These are phyloP conservation scores for Skeletonema menzelii DNA, from an alignment of 108 stramenopile species.

Conservation along the genomic window DNA sequence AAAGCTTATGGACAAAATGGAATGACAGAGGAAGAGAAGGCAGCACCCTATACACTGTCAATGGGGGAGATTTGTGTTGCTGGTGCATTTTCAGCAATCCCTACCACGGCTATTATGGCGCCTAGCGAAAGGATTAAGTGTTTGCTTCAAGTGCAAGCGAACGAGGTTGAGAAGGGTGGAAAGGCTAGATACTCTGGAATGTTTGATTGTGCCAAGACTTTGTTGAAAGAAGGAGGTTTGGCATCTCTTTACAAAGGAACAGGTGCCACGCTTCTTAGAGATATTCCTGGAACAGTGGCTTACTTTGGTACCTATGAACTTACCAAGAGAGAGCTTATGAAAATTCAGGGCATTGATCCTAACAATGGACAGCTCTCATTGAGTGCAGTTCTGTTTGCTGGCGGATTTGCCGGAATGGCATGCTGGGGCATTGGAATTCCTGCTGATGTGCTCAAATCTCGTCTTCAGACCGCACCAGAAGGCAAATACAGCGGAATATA, in stretches of 20 bases:
- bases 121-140: constrained; percentile 92
- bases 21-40: constrained; percentile 34
- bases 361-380: constrained; percentile 63
- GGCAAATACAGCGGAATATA: constrained; percentile 67
- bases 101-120: constrained; percentile 79
- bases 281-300: constrained; percentile 86
- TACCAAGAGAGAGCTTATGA: constrained; percentile 63
- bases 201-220: constrained; percentile 63
- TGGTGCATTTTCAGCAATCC: constrained; percentile 84
- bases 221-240: constrained; percentile 78
- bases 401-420: constrained; percentile 88
- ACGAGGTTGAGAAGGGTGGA: constrained; percentile 52
- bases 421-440: constrained; percentile 90
- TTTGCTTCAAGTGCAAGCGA: constrained; percentile 82
- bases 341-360: constrained; percentile 67
- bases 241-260: constrained; percentile 77
- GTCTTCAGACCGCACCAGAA: constrained; percentile 81
- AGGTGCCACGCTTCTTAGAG: constrained; percentile 77
- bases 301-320: constrained; percentile 89
- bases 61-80: constrained; percentile 71
- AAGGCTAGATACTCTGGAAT: constrained; percentile 73
- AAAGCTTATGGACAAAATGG: constrained; percentile 27
- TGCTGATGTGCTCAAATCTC: constrained; percentile 83
- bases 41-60: constrained; percentile 40
- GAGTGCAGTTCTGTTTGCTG: constrained; percentile 71